A percentile compares a stretch with the other conserved stretches of the same genome.
Evolutionary conservation across 1,284 basidiomycete genomes (phyloP).

Genomic region (Earliella scabrosa): DNA sequence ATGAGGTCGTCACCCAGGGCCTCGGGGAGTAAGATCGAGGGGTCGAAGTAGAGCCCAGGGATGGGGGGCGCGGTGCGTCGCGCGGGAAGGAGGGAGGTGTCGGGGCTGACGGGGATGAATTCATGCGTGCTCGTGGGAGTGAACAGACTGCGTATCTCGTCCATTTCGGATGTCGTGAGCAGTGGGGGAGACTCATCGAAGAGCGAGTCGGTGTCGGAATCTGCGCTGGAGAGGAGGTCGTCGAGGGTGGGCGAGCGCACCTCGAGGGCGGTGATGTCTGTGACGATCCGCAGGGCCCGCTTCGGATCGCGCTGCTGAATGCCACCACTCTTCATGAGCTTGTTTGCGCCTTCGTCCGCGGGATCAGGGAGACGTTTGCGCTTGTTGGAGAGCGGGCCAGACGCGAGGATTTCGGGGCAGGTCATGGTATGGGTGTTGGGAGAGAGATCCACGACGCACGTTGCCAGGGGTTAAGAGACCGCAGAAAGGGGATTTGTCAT

Average conservation of each 20-base stretch:
- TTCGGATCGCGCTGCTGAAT: neutral
- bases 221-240: conserved; percentile 13
- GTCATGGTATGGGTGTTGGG: neutral
- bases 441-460: neutral
- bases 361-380: conserved; percentile 13
- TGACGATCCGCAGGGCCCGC: conserved; percentile 12
- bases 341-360: neutral
- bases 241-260: conserved; percentile 14
- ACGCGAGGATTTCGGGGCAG: neutral
- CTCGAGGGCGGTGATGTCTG: conserved; percentile 6
- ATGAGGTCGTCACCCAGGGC: conserved; percentile 55
- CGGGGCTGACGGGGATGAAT: conserved; percentile 9
- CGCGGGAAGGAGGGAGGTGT: conserved; percentile 25
- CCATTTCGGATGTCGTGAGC: conserved; percentile 4
- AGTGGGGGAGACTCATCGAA: conserved; percentile 40
- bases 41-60: conserved; percentile 66
- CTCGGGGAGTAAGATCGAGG: conserved; percentile 51
- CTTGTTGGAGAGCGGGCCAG: conserved; percentile 10
- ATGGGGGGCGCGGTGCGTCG: conserved; percentile 53
- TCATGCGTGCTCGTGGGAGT: neutral
- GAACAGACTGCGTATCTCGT: neutral
- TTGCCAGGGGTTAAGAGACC: neutral
- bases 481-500: neutral
- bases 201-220: conserved; percentile 43
- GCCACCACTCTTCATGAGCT: neutral